Base-by-base conservation (phyloP, 305 asterid genomes). In the Euphrasia arctica region DNA sequence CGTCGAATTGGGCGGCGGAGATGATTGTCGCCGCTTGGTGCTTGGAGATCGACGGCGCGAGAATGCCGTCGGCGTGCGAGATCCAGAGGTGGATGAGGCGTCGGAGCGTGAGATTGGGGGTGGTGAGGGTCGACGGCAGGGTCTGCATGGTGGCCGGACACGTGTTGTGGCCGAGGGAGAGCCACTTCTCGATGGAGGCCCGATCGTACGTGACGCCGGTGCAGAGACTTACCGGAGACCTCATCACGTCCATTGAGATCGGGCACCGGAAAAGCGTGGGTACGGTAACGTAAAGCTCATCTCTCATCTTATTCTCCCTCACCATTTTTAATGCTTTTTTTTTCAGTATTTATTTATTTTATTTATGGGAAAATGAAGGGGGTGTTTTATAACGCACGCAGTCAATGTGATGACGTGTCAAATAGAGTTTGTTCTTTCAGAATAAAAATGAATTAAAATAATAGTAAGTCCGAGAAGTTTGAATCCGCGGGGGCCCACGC, bases 131-230 rank as follows among this genome's bases (percentile, higher is more conserved):
- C 62, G 92, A 83, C 3, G 81, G 87, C 41, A 91, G 89, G 36
- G 82, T 79, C 49, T 86, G 95, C 94, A 89, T 87, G 74, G 98
- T 91, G 50, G 96, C 95, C 36, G 98, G 98, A 12, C 98, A 91
- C 3, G 96, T 91, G 27, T 84, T 85, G 75, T 91, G 93, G 69
- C 98, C 98, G 54, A 85, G 85, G 0, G 92, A 72, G 4, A 91
- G 83, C 98, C 98, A 91, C 56, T 77, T 78, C 72, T 86, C 87
- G 62, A 91, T 91, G 68, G 96, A 89, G 73, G 74, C 82, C 29
- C 98, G 90, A 15, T 91, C 98, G 80, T 91, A 91, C 1, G 98
- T 91, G 68, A 89, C 90, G 82, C 98, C 98, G 78, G 96, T 86
- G 75, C 86, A 89, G 41, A 91, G 89, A 27, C 95, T 89, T 51